These are phyloP conservation scores for Triangularia verruculosa DNA, from an alignment of 2,329 filamentous ascomycete genomes.

Conservation along the genomic window DNA sequence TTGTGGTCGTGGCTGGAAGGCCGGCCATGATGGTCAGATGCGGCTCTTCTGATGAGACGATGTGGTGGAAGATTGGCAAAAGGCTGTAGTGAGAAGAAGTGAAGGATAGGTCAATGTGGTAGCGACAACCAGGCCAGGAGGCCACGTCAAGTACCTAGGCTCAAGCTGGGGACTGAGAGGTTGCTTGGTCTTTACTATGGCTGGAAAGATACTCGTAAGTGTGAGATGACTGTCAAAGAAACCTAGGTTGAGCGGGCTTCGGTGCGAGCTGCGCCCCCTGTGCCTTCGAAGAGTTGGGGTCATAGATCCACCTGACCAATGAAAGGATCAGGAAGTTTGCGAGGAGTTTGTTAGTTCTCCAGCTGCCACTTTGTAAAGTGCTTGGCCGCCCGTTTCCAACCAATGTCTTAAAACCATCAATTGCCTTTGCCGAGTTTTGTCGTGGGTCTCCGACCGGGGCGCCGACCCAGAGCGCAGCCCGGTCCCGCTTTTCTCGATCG, in stretches of 20 bases:
- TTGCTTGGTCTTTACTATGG: neutral
- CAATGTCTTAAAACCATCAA: neutral
- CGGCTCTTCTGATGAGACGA: neutral
- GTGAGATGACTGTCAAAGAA: neutral
- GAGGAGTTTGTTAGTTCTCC: neutral
- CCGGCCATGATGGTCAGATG: neutral
- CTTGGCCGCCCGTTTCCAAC: conserved; percentile 10
- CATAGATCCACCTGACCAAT: neutral
- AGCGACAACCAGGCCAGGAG: neutral
- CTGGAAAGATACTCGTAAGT: neutral
- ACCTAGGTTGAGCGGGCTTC: neutral
- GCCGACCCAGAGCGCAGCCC: conserved; percentile 1
- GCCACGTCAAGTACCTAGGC: neutral
- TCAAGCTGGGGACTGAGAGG: neutral
- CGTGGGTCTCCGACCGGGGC: conserved; percentile 8
- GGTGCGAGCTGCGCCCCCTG: neutral
- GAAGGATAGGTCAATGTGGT: neutral
- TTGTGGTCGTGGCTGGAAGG: neutral
- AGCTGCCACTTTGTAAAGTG: neutral
- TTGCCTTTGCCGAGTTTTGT: conserved; percentile 14
- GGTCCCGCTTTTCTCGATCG: conserved; percentile 13
- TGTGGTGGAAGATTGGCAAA: neutral
- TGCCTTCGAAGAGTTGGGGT: neutral
- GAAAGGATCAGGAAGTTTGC: neutral
- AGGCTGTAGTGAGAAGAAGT: neutral